These are phyloP conservation scores for Xylariaceae sp. DNA, from an alignment of 2,329 filamentous ascomycete genomes.

Conservation along the genomic window DNA sequence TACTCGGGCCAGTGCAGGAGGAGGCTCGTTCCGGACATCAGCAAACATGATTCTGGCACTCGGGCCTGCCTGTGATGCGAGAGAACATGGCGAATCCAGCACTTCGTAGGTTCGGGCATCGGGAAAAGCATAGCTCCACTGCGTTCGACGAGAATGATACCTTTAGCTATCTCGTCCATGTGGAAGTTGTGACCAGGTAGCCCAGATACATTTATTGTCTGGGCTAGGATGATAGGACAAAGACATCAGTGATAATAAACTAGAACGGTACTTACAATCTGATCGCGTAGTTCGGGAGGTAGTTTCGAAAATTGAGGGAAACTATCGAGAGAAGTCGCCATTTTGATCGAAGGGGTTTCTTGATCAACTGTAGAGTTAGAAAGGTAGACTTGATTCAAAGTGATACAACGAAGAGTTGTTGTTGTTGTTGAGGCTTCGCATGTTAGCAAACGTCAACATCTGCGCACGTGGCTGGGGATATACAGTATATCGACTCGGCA, in stretches of 20 bases:
- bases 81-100: constrained; percentile 41
- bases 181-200: not conserved
- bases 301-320: constrained; percentile 34
- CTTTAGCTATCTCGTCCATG: constrained; percentile 2
- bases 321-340: constrained; percentile 5
- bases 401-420: not conserved
- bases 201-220: not conserved
- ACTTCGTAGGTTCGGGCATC: constrained; percentile 43
- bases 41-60: constrained; percentile 43
- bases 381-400: not conserved
- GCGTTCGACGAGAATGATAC: not conserved
- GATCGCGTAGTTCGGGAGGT: constrained; percentile 41
- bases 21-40: constrained; percentile 42
- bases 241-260: not conserved
- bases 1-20: constrained; percentile 40
- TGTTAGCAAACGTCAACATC: not conserved
- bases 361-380: not conserved
- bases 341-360: not conserved
- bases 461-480: not conserved
- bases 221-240: not conserved
- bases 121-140: constrained; percentile 42
- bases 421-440: not conserved
- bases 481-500: not conserved
- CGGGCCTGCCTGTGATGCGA: constrained; percentile 34
- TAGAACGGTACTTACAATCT: constrained; percentile 31